A percentile compares a stretch with the other conserved stretches of the same genome.
Conservation (phyloP, 1,284 basidiomycete species). For the Earliella scabrosa region DNA sequence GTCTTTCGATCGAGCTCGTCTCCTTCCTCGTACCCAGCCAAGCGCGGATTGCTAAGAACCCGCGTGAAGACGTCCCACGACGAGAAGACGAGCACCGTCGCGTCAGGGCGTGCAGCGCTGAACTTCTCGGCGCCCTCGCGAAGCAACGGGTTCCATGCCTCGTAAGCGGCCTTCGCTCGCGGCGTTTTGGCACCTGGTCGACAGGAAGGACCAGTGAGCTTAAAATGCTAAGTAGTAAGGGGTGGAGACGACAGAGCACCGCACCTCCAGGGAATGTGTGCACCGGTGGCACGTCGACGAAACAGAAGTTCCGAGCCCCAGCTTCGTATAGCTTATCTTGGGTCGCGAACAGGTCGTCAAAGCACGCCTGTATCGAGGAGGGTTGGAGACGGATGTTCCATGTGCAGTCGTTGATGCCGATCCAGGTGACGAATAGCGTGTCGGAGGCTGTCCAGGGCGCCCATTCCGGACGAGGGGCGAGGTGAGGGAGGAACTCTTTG, state of each 20-base stretch:
- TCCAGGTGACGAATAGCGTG: slow-evolving; percentile 61
- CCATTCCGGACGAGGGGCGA: slow-evolving; percentile 41
- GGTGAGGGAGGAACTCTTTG: slow-evolving; percentile 37
- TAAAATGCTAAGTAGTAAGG: too few species aligned
- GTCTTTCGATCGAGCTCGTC: slow-evolving; percentile 1
- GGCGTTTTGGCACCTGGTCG: slow-evolving; percentile 4
- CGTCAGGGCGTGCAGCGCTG: slow-evolving; percentile 41
- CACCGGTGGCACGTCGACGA: slow-evolving; percentile 63
- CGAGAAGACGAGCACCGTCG: slow-evolving; percentile 53
- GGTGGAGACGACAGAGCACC: too few species aligned
- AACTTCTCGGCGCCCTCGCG: slow-evolving; percentile 39
- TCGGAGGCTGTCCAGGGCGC: slow-evolving; percentile 44
- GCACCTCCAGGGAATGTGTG: slow-evolving; percentile 27
- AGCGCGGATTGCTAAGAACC: slow-evolving; percentile 45
- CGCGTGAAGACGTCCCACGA: slow-evolving; percentile 46
- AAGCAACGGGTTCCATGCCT: slow-evolving; percentile 50
- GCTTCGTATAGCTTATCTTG: slow-evolving; percentile 49
- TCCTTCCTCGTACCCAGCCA: slow-evolving; percentile 43
- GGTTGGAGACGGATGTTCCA: slow-evolving; percentile 31
- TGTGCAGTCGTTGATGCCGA: slow-evolving; percentile 65
- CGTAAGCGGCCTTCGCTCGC: slow-evolving; percentile 20
- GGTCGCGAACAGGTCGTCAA: slow-evolving; percentile 34
- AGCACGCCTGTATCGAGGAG: slow-evolving; percentile 15
- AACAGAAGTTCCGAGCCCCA: slow-evolving; percentile 62
- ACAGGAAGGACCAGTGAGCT: slow-evolving; percentile 31